Percentiles rank a stretch among this genome's conserved stretches.
Conservation (phyloP, 139 green algal species). For the Chlorella sp. region DNA sequence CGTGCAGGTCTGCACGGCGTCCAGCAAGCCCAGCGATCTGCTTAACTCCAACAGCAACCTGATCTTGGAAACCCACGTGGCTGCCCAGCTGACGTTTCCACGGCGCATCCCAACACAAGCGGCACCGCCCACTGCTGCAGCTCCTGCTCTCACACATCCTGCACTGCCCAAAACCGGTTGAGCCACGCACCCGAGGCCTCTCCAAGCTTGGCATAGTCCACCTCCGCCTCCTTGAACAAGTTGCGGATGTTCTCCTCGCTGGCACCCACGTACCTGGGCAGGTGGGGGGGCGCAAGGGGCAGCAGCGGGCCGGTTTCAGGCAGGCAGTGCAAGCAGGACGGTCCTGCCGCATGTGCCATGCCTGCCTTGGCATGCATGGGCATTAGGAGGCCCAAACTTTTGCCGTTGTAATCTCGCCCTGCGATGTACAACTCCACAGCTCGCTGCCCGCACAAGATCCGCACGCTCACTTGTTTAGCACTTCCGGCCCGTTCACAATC, state of each 20-base stretch:
- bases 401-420: too few relatives aligned
- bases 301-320: too few relatives aligned
- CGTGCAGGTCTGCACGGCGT: conserved; percentile 81
- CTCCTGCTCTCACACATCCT: background rate
- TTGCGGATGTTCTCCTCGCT: conserved; percentile 97
- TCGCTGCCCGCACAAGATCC: too few relatives aligned
- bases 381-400: too few relatives aligned
- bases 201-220: conserved; percentile 73
- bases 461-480: conserved; percentile 1
- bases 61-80: too few relatives aligned
- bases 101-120: too few relatives aligned
- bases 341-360: conserved; percentile 15
- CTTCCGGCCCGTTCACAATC: conserved; percentile 80
- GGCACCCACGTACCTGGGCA: conserved; percentile 96
- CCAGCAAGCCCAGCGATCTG: background rate
- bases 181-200: conserved; percentile 55
- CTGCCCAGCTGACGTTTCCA: too few relatives aligned
- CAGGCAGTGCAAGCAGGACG: too few relatives aligned
- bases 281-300: background rate
- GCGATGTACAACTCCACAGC: too few relatives aligned
- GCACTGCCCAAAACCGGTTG: background rate
- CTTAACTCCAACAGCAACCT: too few relatives aligned
- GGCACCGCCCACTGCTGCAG: too few relatives aligned
- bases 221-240: conserved; percentile 96
- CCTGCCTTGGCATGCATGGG: conserved; percentile 17